Conservation (phyloP, 2,329 filamentous ascomycete species). For the Colletotrichum sp. region DNA sequence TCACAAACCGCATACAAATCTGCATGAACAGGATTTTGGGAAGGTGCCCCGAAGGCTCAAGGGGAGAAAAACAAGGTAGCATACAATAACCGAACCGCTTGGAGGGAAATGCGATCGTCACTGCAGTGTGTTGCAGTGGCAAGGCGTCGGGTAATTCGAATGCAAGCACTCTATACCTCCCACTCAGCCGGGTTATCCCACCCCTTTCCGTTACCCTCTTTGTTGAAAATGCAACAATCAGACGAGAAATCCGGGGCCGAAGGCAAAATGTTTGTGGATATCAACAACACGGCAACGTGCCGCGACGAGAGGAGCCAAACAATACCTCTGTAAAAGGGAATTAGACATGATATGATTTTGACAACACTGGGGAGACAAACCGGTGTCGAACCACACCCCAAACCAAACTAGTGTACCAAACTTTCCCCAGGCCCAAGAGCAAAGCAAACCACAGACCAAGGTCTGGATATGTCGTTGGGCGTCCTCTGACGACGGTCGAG, state of each 20-base stretch:
- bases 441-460: not conserved
- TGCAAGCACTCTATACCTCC: constrained; percentile 3
- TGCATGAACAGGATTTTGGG: constrained; percentile 3
- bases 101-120: not conserved
- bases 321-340: not conserved
- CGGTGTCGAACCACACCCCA: not conserved
- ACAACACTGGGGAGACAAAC: not conserved
- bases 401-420: not conserved
- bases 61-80: not conserved
- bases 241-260: not conserved
- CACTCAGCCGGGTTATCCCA: not conserved
- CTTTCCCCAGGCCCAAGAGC: not conserved
- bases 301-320: not conserved
- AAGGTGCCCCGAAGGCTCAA: not conserved
- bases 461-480: not conserved
- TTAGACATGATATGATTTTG: not conserved
- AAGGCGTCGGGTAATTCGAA: not conserved
- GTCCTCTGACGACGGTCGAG: not conserved
- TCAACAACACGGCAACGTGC: not conserved
- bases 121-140: not conserved
- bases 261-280: not conserved
- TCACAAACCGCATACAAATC: not conserved
- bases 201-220: no score
- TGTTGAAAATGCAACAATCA: not conserved
- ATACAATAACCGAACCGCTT: not conserved